Percentiles rank a stretch among this genome's conserved stretches.
Evolutionary conservation across 495 filamentous ascomycete genomes (phyloP).

Genomic region (Penicillium manginii): DNA sequence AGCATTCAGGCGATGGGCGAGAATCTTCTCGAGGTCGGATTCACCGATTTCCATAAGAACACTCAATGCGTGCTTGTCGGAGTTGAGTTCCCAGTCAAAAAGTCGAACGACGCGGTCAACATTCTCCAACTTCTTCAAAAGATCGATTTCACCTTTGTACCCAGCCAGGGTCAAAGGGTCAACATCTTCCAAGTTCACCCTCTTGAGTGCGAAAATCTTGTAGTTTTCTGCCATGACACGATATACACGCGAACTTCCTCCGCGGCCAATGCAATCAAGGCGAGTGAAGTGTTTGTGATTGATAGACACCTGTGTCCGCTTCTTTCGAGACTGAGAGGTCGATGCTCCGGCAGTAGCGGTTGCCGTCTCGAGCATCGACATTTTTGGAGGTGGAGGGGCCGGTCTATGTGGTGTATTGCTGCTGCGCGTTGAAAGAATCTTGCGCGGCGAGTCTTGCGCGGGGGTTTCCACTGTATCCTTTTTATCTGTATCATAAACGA

Average conservation of each 20-base stretch:
- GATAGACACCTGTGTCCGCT: constrained; percentile 77
- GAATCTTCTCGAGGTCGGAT: constrained; percentile 87
- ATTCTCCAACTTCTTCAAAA: constrained; percentile 77
- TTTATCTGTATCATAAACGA: constrained; percentile 53
- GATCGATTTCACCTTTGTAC: constrained; percentile 96
- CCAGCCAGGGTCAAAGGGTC: constrained; percentile 82
- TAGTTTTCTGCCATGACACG: constrained; percentile 96
- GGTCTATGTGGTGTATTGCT: constrained; percentile 82
- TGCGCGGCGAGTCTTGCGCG: constrained; percentile 62
- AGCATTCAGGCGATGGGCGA: constrained; percentile 70
- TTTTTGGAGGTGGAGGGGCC: constrained; percentile 89
- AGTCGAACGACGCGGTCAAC: constrained; percentile 88
- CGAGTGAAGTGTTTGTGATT: constrained; percentile 91
- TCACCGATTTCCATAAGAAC: constrained; percentile 99
- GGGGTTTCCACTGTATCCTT: constrained; percentile 46
- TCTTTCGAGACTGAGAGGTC: constrained; percentile 70
- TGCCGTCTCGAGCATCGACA: constrained; percentile 91
- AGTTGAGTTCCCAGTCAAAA: constrained; percentile 92
- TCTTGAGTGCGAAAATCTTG: constrained; percentile 91
- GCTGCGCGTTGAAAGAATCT: constrained; percentile 70
- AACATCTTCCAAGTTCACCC: constrained; percentile 87
- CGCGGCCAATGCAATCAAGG: constrained; percentile 86
- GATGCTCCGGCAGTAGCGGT: constrained; percentile 82
- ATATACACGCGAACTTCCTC: constrained; percentile 91
- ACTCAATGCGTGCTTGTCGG: constrained; percentile 81